Evolutionary conservation across 1,284 basidiomycete genomes (phyloP).

Genomic region (Stygiomarasmius scandens): DNA sequence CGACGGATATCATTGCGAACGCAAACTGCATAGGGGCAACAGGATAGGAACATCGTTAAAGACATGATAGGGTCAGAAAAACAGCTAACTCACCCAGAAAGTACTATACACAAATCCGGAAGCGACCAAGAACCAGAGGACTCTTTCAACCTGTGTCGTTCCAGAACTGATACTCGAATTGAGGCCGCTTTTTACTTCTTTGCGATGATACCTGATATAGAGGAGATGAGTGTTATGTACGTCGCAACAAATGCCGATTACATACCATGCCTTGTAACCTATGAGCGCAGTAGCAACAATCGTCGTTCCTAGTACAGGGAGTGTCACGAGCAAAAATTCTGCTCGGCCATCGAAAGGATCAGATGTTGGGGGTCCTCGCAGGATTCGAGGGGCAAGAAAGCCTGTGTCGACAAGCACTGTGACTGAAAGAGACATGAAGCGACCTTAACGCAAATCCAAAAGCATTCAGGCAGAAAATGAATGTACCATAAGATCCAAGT

Average conservation of each 20-base stretch:
- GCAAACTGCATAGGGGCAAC: no score
- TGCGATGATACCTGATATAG: background rate
- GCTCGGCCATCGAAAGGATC: background rate
- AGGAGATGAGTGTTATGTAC: background rate
- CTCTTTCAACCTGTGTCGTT: conserved; percentile 1
- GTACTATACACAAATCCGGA: background rate
- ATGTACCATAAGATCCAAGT: background rate
- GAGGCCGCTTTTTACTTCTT: background rate
- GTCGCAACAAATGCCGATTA: background rate
- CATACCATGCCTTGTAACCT: conserved; percentile 3
- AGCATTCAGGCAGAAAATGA: no score
- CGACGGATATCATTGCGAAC: no score
- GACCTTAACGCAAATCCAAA: no score
- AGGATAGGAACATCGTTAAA: no score
- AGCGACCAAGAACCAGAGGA: background rate
- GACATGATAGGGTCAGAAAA: no score
- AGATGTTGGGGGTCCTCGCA: background rate
- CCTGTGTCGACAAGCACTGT: background rate
- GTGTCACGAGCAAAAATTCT: background rate
- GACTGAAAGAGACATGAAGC: background rate
- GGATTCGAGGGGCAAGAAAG: background rate
- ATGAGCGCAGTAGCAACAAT: background rate
- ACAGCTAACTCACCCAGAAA: no score
- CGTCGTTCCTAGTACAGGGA: background rate
- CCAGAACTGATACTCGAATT: background rate